Base-by-base conservation (phyloP, 2,329 filamentous ascomycete species). In the Lachnum nothofagi region DNA sequence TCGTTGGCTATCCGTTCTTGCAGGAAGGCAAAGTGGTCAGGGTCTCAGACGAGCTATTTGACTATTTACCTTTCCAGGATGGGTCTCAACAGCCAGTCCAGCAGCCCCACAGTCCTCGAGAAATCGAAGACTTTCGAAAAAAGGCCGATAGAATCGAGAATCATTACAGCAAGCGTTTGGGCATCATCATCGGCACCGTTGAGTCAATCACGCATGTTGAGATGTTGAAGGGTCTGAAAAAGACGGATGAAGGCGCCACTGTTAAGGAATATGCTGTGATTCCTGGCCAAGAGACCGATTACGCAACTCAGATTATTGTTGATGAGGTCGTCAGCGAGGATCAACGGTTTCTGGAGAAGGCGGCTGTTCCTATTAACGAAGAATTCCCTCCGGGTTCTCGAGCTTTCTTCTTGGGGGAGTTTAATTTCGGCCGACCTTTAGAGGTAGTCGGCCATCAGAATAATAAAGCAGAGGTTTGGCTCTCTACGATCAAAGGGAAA, bases 331-430 rank as follows among this genome's bases (percentile, higher is more conserved):
- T 90, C 60, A 95, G 91, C 64, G 86, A 91, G 61, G 93, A 98
- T 64, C 83, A 89, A 65, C 87, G 93, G 20, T 98, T 98, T 70
- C 79, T 97, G 45, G 93, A 98, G 70, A 86, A 83, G 61, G 84
- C 78, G 10, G 91, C 93, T n/a, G 65, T 95, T 4, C 86, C 91
- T 1, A 85, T 98, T 27, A 86, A 91, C 58, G 84, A 96, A 66
- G 93, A 98, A 63, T 97, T 96, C 55, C 91, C 93, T 0, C 70
- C 83, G 47, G 85, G 83, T 33, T 87, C 88, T 1, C 80, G 85
- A 48, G 90, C 87, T 1, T 98, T 98, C 72, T 97, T 95, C 74
- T 73, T 98, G 2, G 93, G 93, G 40, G 91, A 96, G 31, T 94
- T 86, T 69, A 88, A 89, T 45, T 97, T 95, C 61, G 93, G 93